These are phyloP conservation scores for Candida anglica DNA, from an alignment of 805 yeast genomes.

Conservation along the genomic window DNA sequence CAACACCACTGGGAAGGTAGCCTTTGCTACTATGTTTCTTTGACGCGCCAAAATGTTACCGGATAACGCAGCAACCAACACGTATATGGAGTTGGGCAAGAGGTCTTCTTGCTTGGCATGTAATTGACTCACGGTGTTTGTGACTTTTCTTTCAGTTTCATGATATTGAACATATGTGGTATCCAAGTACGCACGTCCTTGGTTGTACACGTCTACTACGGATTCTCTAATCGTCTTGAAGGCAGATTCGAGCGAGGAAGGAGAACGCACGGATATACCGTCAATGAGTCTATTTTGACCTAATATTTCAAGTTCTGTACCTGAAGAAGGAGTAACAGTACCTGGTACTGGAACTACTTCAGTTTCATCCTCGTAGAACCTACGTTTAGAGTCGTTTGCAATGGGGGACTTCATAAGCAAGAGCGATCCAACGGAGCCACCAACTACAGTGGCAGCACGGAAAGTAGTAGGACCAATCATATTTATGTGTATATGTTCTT, in stretches of 20 bases:
- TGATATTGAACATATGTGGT: slow-evolving; percentile 48
- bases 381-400: slow-evolving; percentile 25
- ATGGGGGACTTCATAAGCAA: slow-evolving; percentile 1
- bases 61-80: slow-evolving; percentile 62
- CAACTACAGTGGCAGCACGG: too few relatives aligned
- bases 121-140: slow-evolving; percentile 58
- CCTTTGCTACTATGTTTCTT: slow-evolving; percentile 52
- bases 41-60: slow-evolving; percentile 75
- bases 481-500: too few relatives aligned
- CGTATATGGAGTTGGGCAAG: slow-evolving; percentile 66
- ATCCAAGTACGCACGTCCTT: slow-evolving; percentile 33
- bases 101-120: slow-evolving; percentile 65
- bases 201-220: slow-evolving; percentile 26
- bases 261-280: slow-evolving; percentile 56
- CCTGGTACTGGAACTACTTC: slow-evolving; percentile 48
- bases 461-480: too few relatives aligned
- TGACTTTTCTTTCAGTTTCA: slow-evolving; percentile 58
- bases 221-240: slow-evolving; percentile 47
- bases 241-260: slow-evolving; percentile 43
- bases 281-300: slow-evolving; percentile 48
- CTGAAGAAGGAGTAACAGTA: slow-evolving; percentile 40
- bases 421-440: too few relatives aligned
- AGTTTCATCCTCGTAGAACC: slow-evolving; percentile 49
- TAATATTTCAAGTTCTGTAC: slow-evolving; percentile 36
- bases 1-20: slow-evolving; percentile 52